Base-by-base conservation (phyloP, 495 filamentous ascomycete species). In the Podospora fimiseda region DNA sequence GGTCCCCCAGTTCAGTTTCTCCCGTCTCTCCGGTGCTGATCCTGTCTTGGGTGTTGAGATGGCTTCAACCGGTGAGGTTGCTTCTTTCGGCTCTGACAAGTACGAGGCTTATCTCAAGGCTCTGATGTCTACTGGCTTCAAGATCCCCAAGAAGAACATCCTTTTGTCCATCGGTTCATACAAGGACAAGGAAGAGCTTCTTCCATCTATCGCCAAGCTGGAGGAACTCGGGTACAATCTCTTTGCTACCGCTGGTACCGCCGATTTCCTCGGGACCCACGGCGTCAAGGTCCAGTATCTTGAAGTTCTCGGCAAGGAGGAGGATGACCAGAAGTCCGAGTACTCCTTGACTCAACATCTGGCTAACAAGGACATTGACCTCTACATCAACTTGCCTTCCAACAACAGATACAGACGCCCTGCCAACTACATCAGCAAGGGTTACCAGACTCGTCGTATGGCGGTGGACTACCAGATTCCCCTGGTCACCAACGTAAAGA, bases 361-460 rank as follows among this genome's bases (percentile, higher is more conserved):
- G 64, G 86, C 92, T 30, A 96, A 96, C 69, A 96, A 96, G 70
- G 81, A 93, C 65, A 97, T 98, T 53, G 92, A 96, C 71, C 77
- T 98, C 30, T 98, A 97, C 70, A 95, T 98, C 81, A 98, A 98
- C 70, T 74, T 98, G 65, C 93, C 93, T 3, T 96, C 91, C n/a
- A 95, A 77, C 80, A 98, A 98, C 70, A 85, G 89, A 57, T 97
- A 91, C 77, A 80, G 93, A 53, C 84, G 93, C 51, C 93, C 93
- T 20, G 93, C 93, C 50, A 97, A 88, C 74, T 97, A 98, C 74
- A 92, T 98, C 86, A 95, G 90, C 67, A 91, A 88, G 70, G 93
- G 93, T 48, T 98, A 98, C 69, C 83, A 84, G 57, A 96, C 93
- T 27, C 81, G 93, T 64, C 85, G 93, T 60, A 95, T 98, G 93